Base-by-base conservation (phyloP, 2,329 filamentous ascomycete genomes). In the Aspergillus clavatus region DNA sequence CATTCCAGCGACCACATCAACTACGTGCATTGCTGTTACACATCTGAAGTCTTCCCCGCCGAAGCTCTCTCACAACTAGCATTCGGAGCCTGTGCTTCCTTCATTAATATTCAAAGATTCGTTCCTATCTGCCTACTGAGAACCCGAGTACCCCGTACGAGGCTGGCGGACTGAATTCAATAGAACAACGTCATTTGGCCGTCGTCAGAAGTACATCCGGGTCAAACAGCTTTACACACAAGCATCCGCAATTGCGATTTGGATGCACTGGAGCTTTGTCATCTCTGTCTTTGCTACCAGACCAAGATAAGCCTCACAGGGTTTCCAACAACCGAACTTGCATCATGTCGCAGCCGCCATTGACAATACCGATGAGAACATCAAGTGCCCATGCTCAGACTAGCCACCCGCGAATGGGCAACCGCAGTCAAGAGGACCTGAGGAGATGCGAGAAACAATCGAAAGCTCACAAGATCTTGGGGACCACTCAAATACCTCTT, bases 391-490 rank as follows among this genome's bases (percentile, higher is more conserved):
- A 57, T 42, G 43, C 47, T 39, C 43, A 44, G 23, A 42, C 45
- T 5, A 36, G 44, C 24, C 50, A 41, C 14, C 38, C 43, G 40
- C 46, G 39, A 22, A 35, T 44, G 7, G n/a, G 38, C 33, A 47
- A 38, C 33, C 39, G 12, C 14, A 56, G 39, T 18, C 44, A 56
- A 19, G 54, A 56, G 12, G 54, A 58, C 22, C 14, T 45, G 28
- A 40, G n/a, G n/a, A n/a, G 45, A 21, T 46, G 48, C 2, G 46
- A 60, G 10, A 59, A 53, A 29, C 38, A 51, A 7, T 62, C 60
- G 28, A 66, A 66, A 42, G 62, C 62, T 1, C 60, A 64, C 14
- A 57, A 61, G 24, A 63, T 66, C 18, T 41, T 66, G 21, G 63
- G 63, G 7, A 52, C 56, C 3, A 57, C 60, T 14, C 57, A 62